Evolutionary conservation across 257 asterid species (phyloP).

Genomic region (Parsonsia alboflavescens): DNA sequence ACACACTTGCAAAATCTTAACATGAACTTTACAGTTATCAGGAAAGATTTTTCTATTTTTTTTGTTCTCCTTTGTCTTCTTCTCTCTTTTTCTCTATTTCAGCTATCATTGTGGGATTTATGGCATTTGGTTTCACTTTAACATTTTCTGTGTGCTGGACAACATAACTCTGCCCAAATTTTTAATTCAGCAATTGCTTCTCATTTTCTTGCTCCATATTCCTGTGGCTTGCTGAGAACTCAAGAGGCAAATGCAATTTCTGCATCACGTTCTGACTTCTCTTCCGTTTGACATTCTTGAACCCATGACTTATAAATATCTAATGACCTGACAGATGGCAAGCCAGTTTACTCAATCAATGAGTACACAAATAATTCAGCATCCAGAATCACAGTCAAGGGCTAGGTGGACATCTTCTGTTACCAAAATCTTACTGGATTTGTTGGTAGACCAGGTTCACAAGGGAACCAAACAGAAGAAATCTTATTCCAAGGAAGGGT

Average conservation of each 20-base stretch:
- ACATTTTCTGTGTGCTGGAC: neutral
- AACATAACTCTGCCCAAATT: neutral
- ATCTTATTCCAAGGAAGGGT: conserved; percentile 68
- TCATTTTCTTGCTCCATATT: neutral
- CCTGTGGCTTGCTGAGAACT: neutral
- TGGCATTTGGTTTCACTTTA: neutral
- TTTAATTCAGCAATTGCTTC: neutral
- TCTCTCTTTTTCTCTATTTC: neutral
- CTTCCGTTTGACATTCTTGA: neutral
- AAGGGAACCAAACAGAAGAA: conserved; percentile 51
- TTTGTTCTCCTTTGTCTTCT: neutral
- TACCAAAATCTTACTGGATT: conserved; percentile 51
- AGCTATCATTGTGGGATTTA: neutral
- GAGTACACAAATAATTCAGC: conserved; percentile 35
- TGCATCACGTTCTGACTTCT: neutral
- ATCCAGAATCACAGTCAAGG: conserved; percentile 57
- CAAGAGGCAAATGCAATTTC: neutral
- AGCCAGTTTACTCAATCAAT: conserved; percentile 54
- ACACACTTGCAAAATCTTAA: neutral
- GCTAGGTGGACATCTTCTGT: conserved; percentile 72
- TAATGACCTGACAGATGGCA: conserved; percentile 46
- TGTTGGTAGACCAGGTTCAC: conserved; percentile 65
- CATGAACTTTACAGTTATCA: neutral
- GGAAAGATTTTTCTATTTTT: neutral
- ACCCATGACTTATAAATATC: conserved; percentile 1